Evolutionary conservation across 768 basidiomycete species (phyloP).

Genomic region (Rhizopogon sp.): DNA sequence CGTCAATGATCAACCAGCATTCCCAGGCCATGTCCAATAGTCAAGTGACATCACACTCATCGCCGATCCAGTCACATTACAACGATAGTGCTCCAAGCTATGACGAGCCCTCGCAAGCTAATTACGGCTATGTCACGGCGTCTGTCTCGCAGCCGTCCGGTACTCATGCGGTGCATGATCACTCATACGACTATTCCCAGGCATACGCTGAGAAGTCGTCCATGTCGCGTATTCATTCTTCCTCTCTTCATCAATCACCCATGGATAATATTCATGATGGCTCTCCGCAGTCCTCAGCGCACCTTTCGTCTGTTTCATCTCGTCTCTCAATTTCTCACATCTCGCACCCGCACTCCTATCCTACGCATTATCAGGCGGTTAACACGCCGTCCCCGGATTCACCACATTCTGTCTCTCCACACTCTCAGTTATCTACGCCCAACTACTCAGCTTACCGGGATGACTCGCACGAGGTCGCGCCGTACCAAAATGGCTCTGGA

Average conservation of each 20-base stretch:
- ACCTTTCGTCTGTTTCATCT: conserved; percentile 36
- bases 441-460: conserved; percentile 43
- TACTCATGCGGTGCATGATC: conserved; percentile 20
- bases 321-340: conserved; percentile 59
- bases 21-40: conserved; percentile 33
- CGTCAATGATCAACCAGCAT: conserved; percentile 26
- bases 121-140: conserved; percentile 22
- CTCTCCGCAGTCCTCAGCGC: conserved; percentile 26
- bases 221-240: conserved; percentile 24
- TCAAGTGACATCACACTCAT: conserved; percentile 24
- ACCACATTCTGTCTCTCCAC: conserved; percentile 39
- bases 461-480: conserved; percentile 33
- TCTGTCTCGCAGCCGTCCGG: conserved; percentile 19
- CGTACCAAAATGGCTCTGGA: conserved; percentile 30
- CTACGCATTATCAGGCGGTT: conserved; percentile 29
- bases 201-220: conserved; percentile 26
- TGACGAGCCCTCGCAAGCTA: conserved; percentile 26
- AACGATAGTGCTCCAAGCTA: conserved; percentile 26
- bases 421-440: conserved; percentile 28
- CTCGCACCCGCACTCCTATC: conserved; percentile 47
- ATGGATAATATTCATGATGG: conserved; percentile 23
- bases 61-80: conserved; percentile 24
- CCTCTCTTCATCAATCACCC: conserved; percentile 22
- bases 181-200: conserved; percentile 20
- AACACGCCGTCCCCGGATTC: conserved; percentile 48